Percentiles rank a stretch among this genome's conserved stretches.
phyloP scores from a whole-genome alignment of 2,329 filamentous ascomycete species.

The Scedosporium aurantiacum region DNA sequence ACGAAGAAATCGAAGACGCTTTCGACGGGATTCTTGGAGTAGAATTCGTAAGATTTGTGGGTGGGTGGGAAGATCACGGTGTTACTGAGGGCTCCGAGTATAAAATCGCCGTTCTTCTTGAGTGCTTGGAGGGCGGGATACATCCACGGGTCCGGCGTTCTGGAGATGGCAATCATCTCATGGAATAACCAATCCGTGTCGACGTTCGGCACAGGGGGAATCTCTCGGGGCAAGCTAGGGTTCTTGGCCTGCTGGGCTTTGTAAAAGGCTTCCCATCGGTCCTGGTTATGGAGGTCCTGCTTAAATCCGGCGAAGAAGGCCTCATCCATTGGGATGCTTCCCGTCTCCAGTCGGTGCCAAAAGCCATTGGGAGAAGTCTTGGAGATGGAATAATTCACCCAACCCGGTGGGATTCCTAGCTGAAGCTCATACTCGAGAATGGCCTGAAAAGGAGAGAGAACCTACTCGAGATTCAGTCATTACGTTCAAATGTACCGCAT shows the following conservation, averaged over 20 bases:
- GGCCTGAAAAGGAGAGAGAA: conserved; percentile 81
- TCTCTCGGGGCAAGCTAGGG: conserved; percentile 23
- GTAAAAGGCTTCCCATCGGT: conserved; percentile 61
- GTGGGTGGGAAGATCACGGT: conserved; percentile 75
- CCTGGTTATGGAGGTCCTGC: conserved; percentile 54
- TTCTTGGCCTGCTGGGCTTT: conserved; percentile 28
- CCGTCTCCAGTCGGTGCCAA: conserved; percentile 83
- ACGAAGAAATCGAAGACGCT: conserved; percentile 77
- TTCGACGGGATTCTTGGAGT: conserved; percentile 45
- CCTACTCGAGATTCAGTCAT: conserved; percentile 37
- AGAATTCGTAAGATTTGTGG: conserved; percentile 41
- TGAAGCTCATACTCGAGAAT: conserved; percentile 82
- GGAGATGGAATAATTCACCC: conserved; percentile 85
- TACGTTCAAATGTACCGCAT: not conserved
- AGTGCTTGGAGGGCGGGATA: conserved; percentile 67
- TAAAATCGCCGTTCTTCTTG: conserved; percentile 49
- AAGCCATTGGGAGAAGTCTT: conserved; percentile 64
- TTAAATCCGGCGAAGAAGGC: conserved; percentile 69
- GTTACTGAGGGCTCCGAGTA: conserved; percentile 79
- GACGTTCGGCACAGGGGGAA: conserved; percentile 58
- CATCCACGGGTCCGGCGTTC: conserved; percentile 73
- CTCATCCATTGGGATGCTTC: conserved; percentile 64
- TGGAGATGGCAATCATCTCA: conserved; percentile 74
- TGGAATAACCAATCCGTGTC: conserved; percentile 75
- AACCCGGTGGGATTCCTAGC: conserved; percentile 70